Percentiles rank a stretch among this genome's conserved stretches.
These are phyloP conservation scores for Leishmania tarentolae DNA, from an alignment of 208 protist genomes.

Conservation along the genomic window DNA sequence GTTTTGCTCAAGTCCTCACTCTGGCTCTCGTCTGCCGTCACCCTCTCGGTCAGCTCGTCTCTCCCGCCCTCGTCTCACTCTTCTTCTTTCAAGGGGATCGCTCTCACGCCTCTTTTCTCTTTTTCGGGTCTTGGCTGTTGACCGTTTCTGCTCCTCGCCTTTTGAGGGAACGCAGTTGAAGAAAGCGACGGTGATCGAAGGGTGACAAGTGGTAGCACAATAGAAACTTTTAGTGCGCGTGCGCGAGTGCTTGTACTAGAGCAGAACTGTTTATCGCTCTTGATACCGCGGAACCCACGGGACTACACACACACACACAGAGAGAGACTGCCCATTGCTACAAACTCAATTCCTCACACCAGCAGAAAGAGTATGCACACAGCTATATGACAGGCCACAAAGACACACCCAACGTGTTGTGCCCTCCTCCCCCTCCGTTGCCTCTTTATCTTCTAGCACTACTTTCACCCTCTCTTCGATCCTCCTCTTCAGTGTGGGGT, in stretches of 20 bases:
- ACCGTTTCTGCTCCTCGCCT: neutral
- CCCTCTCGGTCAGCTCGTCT: neutral
- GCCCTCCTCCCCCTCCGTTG: neutral
- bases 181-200: neutral
- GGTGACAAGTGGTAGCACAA: neutral
- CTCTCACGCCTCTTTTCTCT: neutral
- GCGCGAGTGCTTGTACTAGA: neutral
- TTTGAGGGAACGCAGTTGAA: neutral
- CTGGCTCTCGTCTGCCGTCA: neutral
- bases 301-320: neutral
- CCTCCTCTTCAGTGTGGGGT: neutral
- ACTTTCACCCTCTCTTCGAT: neutral
- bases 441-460: slow-evolving; percentile 4
- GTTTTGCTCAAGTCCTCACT: neutral
- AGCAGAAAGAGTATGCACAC: neutral
- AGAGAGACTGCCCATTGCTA: neutral
- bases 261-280: neutral
- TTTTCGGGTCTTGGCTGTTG: neutral
- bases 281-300: neutral
- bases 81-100: neutral
- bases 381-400: neutral
- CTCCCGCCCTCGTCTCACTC: neutral
- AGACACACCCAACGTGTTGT: neutral
- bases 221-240: neutral
- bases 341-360: neutral